A percentile compares a stretch with the other conserved stretches of the same genome.
These are phyloP conservation scores for Pseudonitzschia multistriata DNA, from an alignment of 108 stramenopile species.

Conservation along the genomic window DNA sequence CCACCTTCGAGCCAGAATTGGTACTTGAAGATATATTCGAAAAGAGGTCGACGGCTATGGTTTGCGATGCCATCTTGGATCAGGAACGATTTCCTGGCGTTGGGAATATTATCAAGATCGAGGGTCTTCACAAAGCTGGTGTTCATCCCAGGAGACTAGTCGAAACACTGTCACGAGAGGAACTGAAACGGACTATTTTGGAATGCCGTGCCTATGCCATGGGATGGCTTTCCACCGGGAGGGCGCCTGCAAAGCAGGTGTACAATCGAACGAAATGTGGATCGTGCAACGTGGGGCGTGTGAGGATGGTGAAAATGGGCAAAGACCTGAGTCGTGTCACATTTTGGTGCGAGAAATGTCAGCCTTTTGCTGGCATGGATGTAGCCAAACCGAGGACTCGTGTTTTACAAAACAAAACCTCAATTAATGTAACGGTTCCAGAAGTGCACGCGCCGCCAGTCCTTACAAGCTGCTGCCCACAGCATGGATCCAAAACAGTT, in stretches of 20 bases:
- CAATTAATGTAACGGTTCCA: neutral
- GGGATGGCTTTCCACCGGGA: constrained; percentile 53
- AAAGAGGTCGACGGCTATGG: constrained; percentile 23
- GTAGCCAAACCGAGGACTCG: neutral
- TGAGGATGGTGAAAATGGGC: constrained; percentile 61
- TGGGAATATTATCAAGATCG: constrained; percentile 73
- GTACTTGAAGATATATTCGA: constrained; percentile 36
- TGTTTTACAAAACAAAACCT: constrained; percentile 11
- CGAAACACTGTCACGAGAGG: constrained; percentile 36
- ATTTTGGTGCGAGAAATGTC: constrained; percentile 62
- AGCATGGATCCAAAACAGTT: constrained; percentile 45
- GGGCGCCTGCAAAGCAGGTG: constrained; percentile 51
- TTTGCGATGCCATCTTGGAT: constrained; percentile 62
- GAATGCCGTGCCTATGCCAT: constrained; percentile 46
- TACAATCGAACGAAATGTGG: constrained; percentile 66
- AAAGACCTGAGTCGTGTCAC: constrained; percentile 47
- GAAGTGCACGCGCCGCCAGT: neutral
- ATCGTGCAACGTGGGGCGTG: constrained; percentile 39
- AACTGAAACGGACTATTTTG: constrained; percentile 36
- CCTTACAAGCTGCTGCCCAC: constrained; percentile 34
- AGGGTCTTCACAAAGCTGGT: constrained; percentile 51
- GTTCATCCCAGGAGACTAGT: constrained; percentile 51
- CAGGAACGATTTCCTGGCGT: constrained; percentile 59
- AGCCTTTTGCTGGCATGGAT: constrained; percentile 23
- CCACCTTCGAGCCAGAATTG: constrained; percentile 39